These are phyloP conservation scores for Edaphochlamys debaryana DNA, from an alignment of 139 green algal species.

Conservation along the genomic window DNA sequence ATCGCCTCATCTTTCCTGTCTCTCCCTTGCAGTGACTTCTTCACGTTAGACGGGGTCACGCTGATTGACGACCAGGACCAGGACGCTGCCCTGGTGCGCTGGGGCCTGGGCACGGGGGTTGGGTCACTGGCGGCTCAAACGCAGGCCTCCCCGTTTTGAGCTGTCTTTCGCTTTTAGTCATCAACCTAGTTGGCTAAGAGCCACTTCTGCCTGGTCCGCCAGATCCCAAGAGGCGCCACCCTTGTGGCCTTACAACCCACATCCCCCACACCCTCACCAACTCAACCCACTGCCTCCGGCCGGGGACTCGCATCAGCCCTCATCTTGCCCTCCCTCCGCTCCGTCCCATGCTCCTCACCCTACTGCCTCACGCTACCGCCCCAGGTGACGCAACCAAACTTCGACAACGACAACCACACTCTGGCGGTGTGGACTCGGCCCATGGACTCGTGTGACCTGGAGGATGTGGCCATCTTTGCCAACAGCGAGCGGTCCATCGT, in stretches of 20 bases:
- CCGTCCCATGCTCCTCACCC: neutral
- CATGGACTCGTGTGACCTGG: conserved; percentile 29
- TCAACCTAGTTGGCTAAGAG: no score
- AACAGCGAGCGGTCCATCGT: conserved; percentile 4
- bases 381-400: neutral
- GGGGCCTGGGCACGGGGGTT: no score
- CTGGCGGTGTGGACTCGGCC: conserved; percentile 16
- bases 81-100: neutral
- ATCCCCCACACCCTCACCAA: neutral
- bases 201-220: no score
- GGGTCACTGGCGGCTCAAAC: no score
- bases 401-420: conserved; percentile 22
- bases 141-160: no score
- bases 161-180: no score
- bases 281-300: neutral
- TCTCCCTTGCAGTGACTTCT: conserved; percentile 21
- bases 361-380: no score
- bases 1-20: neutral
- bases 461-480: neutral
- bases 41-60: neutral
- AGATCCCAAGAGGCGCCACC: no score
- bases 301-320: neutral
- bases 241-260: neutral
- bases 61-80: neutral
- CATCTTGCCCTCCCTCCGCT: neutral